Percentiles rank a stretch among this genome's conserved stretches.
phyloP scores from a whole-genome alignment of 306 rosid genomes.

The Cotoneaster glaucophyllus region DNA sequence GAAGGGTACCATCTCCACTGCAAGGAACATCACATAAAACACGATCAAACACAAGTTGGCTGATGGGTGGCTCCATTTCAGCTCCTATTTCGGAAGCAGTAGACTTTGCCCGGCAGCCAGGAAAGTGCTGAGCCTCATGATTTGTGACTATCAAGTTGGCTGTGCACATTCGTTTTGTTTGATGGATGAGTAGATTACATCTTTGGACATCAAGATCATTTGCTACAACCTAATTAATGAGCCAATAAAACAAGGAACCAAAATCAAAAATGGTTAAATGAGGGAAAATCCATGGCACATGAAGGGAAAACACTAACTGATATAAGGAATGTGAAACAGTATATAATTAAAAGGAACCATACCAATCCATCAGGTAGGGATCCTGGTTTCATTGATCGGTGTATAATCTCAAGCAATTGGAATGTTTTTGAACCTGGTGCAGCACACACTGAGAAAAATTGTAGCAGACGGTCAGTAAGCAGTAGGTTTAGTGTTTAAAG shows the following conservation, averaged over 20 bases:
- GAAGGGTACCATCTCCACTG: slow-evolving; percentile 99
- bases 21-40: slow-evolving; percentile 98
- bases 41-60: slow-evolving; percentile 80
- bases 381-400: slow-evolving; percentile 68
- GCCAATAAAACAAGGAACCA: slow-evolving; percentile 4
- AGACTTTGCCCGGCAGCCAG: slow-evolving; percentile 68
- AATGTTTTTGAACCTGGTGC: slow-evolving; percentile 99
- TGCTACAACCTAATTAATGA: slow-evolving; percentile 69
- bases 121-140: slow-evolving; percentile 98
- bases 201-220: slow-evolving; percentile 97
- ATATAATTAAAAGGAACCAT: slow-evolving; percentile 23
- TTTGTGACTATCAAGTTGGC: slow-evolving; percentile 93
- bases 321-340: slow-evolving; percentile 8
- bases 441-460: slow-evolving; percentile 76
- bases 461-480: slow-evolving; percentile 11
- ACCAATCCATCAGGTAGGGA: slow-evolving; percentile 85
- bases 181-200: slow-evolving; percentile 98
- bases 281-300: slow-evolving; percentile 9
- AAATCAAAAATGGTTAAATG: slow-evolving; percentile 8
- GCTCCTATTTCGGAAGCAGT: slow-evolving; percentile 19
- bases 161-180: slow-evolving; percentile 98
- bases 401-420: slow-evolving; percentile 90
- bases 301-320: neutral
- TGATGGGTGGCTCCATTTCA: slow-evolving; percentile 28
- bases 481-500: neutral